These are phyloP conservation scores for Fusarium robinianum DNA, from an alignment of 2,329 filamentous ascomycete species.

Conservation along the genomic window DNA sequence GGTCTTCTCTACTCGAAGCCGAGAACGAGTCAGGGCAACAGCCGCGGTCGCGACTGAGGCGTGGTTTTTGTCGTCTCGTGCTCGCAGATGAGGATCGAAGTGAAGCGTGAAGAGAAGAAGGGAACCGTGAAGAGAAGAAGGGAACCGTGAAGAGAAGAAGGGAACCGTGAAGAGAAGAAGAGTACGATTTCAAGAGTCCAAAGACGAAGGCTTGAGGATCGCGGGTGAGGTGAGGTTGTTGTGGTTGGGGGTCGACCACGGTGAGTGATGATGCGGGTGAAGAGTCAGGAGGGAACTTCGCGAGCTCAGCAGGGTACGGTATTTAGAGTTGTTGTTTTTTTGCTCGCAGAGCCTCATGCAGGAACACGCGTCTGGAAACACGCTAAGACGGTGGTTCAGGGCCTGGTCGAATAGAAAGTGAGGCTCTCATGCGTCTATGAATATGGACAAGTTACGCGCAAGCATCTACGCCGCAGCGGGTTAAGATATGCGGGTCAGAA, in stretches of 20 bases:
- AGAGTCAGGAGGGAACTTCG: not conserved
- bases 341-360: not conserved
- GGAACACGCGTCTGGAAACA: not conserved
- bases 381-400: too few relatives aligned
- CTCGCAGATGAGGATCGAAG: too few relatives aligned
- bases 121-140: not conserved
- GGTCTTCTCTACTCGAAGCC: too few relatives aligned
- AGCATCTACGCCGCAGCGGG: constrained; percentile 9
- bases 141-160: not conserved
- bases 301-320: too few relatives aligned
- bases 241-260: not conserved
- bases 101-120: not conserved
- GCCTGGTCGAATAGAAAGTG: constrained; percentile 1
- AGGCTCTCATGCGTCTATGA: constrained; percentile 5
- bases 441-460: not conserved
- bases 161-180: not conserved
- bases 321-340: too few relatives aligned
- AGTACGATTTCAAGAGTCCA: constrained; percentile 1
- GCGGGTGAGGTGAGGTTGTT: not conserved
- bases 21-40: too few relatives aligned
- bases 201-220: not conserved
- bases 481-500: constrained; percentile 7
- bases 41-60: too few relatives aligned
- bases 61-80: too few relatives aligned
- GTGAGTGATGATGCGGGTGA: not conserved